Conservation (phyloP, 108 stramenopile species). For the Stephanodiscus minutulus region DNA sequence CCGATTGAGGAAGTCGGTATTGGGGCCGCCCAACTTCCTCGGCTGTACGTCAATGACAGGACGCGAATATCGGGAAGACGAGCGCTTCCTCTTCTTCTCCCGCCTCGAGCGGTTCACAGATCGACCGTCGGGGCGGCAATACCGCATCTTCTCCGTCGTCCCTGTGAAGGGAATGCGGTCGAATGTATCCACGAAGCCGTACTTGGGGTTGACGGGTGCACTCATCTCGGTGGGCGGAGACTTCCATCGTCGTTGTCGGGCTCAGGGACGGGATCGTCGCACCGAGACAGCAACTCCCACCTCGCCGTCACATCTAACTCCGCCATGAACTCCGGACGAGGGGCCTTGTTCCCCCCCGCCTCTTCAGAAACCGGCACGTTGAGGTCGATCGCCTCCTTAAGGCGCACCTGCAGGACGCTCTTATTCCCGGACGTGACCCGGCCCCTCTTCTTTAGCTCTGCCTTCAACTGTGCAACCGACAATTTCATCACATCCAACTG, state of each 20-base stretch:
- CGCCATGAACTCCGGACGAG: too few species aligned
- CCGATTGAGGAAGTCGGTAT: conserved; percentile 12
- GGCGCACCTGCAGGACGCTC: background rate
- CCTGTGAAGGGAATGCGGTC: conserved; percentile 10
- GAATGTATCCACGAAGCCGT: background rate
- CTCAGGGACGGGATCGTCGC: too few species aligned
- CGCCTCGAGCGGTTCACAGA: background rate
- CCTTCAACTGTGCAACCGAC: too few species aligned
- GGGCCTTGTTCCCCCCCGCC: too few species aligned
- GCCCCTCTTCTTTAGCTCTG: background rate
- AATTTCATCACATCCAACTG: too few species aligned
- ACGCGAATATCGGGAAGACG: background rate
- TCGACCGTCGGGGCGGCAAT: background rate
- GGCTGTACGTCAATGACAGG: background rate
- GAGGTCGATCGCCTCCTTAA: background rate
- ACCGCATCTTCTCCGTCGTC: conserved; percentile 14
- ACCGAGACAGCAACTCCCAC: too few species aligned
- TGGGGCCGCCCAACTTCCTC: background rate
- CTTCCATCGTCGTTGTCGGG: too few species aligned
- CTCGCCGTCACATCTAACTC: too few species aligned
- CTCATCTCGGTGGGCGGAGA: too few species aligned
- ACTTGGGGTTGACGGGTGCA: too few species aligned
- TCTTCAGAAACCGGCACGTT: conserved; percentile 14
- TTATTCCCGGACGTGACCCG: background rate
- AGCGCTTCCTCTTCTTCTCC: background rate